Base-by-base conservation (phyloP, 2,329 filamentous ascomycete genomes). In the Alternaria sp. region DNA sequence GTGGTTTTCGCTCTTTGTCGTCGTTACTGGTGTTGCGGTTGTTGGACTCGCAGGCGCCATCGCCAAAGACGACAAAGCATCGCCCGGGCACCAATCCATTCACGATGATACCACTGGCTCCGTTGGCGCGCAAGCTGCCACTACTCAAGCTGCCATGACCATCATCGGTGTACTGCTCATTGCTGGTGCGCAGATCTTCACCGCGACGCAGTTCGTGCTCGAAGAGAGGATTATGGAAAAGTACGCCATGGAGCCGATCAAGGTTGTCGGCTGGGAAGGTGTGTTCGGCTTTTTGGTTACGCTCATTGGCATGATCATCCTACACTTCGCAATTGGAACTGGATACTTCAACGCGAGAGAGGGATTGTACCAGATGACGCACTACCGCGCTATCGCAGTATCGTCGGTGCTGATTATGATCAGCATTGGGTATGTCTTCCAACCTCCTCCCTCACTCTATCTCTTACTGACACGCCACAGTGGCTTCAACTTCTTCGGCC, bases 401-500 rank as follows among this genome's bases (percentile, higher is more conserved):
- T 92, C 92, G 21, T 97, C 93, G 69, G 58, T 98, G 8, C 80
- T 97, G 62, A 98, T 98, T 78, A 99, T 99, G 96, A 87, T 99
- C 70, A 97, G 93, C 74, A 99, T 99, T 73, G 95, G 95, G 91
- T 96, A 88, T 77, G 88, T 84, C 47, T 59, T 23, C 36, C 30
- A 54, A 57, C 52, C 15, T 3, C 50, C 19, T 54, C 26, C 67
- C 69, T 28, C 26, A 12, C 15, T 23, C n/a, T 26, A 36, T 52
- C 13, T 21, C 11, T 32, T 23, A 59, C 65, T 71, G 68, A 76
- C 40, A 36, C 26, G 19, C 45, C 25, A 26, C 63, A 96, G 93
- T 67, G 94, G 95, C 57, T 99, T 98, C 87, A 99, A 99, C 83
- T 99, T 97, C 85, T 99, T 99, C 80, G 96, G 96, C 8, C 87